Evolutionary conservation across 2,329 filamentous ascomycete species (phyloP).

Genomic region (Erysiphe pisi): DNA sequence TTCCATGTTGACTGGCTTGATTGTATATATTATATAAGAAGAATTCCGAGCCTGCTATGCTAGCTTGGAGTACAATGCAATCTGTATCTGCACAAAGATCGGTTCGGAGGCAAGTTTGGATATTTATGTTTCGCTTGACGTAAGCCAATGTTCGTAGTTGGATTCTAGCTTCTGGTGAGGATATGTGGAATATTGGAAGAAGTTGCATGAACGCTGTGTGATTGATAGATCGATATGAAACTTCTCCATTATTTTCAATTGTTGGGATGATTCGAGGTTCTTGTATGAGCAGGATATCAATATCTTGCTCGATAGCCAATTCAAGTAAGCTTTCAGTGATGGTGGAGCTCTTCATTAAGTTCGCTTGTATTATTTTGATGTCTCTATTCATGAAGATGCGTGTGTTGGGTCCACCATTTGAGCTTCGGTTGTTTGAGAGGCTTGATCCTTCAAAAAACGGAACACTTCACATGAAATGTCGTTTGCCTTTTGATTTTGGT

Average conservation of each 20-base stretch:
- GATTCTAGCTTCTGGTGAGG: background rate
- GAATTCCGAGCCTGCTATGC: background rate
- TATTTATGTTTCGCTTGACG: background rate
- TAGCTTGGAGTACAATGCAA: background rate
- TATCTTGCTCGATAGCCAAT: background rate
- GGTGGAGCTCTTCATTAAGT: background rate
- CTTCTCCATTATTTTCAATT: background rate
- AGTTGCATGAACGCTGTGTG: background rate
- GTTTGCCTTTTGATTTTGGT: background rate
- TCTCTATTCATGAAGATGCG: background rate
- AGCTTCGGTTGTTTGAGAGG: background rate
- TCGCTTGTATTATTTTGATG: background rate
- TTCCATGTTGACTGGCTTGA: background rate
- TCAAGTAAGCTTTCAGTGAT: background rate
- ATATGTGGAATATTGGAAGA: background rate
- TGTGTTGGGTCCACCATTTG: background rate
- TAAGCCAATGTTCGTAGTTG: background rate
- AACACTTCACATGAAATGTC: background rate
- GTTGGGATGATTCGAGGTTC: background rate
- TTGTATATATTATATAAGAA: background rate
- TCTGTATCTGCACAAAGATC: background rate
- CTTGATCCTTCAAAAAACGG: background rate
- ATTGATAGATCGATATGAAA: background rate
- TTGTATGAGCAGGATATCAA: background rate
- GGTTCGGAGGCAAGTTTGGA: background rate